Conservation (phyloP, 2,329 filamentous ascomycete species). For the Alternaria dauci region DNA sequence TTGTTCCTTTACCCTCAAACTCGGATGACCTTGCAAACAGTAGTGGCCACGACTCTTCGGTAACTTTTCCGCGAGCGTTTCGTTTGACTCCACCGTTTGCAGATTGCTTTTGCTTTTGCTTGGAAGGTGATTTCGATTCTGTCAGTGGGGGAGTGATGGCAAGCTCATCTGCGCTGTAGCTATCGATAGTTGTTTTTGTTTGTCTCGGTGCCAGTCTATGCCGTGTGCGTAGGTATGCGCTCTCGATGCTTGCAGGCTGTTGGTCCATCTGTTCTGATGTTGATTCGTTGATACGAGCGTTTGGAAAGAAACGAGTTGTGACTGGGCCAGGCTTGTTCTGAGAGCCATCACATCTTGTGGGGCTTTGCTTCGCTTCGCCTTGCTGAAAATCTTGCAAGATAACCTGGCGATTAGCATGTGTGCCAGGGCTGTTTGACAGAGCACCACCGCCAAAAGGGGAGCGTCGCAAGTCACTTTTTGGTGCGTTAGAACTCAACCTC, state of each 20-base stretch:
- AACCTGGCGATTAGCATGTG: neutral
- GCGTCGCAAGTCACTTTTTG: neutral
- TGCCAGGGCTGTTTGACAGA: neutral
- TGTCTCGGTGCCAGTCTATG: conserved; percentile 18
- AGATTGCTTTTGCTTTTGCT: neutral
- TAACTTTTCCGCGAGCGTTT: neutral
- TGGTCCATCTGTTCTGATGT: conserved; percentile 10
- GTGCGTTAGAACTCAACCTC: neutral
- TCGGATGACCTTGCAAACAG: conserved; percentile 27
- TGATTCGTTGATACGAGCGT: conserved; percentile 36
- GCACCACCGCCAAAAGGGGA: conserved; percentile 10
- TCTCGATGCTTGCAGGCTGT: neutral
- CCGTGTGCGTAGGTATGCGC: conserved; percentile 19
- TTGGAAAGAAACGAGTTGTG: conserved; percentile 25
- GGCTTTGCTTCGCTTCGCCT: conserved; percentile 13
- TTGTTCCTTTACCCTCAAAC: conserved; percentile 3
- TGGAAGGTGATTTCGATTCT: conserved; percentile 5
- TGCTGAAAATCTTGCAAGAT: conserved; percentile 24
- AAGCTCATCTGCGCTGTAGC: conserved; percentile 31
- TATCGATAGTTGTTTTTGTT: neutral
- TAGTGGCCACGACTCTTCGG: conserved; percentile 23
- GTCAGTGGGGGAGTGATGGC: conserved; percentile 11
- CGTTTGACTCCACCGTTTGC: conserved; percentile 7
- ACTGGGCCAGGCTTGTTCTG: neutral
- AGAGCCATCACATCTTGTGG: neutral